Evolutionary conservation across 1,284 basidiomycete genomes (phyloP).

Genomic region (Pseudomicrostroma phylloplanum): DNA sequence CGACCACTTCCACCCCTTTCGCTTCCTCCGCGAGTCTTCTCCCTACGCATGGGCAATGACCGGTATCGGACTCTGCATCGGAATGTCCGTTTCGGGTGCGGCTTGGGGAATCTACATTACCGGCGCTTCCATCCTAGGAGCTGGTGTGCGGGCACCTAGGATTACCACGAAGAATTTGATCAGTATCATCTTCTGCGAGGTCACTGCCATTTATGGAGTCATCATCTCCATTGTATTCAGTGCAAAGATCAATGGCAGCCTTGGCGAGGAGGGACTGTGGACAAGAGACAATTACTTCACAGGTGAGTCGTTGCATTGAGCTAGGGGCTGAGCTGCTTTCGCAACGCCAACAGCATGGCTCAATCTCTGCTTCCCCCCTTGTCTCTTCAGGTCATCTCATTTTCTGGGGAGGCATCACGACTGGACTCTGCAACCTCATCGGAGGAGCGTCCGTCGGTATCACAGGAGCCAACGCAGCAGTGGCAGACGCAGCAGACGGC

Average conservation of each 20-base stretch:
- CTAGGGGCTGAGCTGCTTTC: not conserved
- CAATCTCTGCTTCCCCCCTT: conserved; percentile 5
- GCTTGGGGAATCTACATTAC: conserved; percentile 97
- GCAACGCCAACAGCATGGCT: not conserved
- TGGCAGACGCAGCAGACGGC: conserved; percentile 48
- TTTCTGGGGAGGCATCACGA: conserved; percentile 48
- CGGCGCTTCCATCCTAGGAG: conserved; percentile 87
- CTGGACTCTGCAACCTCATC: conserved; percentile 47
- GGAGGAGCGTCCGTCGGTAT: conserved; percentile 48
- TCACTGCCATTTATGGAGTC: conserved; percentile 91
- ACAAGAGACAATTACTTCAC: conserved; percentile 45
- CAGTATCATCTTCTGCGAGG: conserved; percentile 94
- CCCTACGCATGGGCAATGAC: conserved; percentile 88
- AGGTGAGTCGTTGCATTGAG: conserved; percentile 13
- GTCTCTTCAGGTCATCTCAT: conserved; percentile 31
- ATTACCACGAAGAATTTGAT: conserved; percentile 98
- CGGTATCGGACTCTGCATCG: conserved; percentile 88
- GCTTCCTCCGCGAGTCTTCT: conserved; percentile 82
- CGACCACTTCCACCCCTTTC: conserved; percentile 4
- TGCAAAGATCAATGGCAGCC: conserved; percentile 44
- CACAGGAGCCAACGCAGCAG: conserved; percentile 47
- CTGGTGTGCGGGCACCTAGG: conserved; percentile 85
- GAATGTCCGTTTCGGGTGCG: conserved; percentile 85
- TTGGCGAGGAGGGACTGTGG: conserved; percentile 34
- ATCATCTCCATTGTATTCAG: conserved; percentile 56